These are phyloP conservation scores for Austroboletus rostrupii DNA, from an alignment of 1,284 basidiomycete genomes.

Conservation along the genomic window DNA sequence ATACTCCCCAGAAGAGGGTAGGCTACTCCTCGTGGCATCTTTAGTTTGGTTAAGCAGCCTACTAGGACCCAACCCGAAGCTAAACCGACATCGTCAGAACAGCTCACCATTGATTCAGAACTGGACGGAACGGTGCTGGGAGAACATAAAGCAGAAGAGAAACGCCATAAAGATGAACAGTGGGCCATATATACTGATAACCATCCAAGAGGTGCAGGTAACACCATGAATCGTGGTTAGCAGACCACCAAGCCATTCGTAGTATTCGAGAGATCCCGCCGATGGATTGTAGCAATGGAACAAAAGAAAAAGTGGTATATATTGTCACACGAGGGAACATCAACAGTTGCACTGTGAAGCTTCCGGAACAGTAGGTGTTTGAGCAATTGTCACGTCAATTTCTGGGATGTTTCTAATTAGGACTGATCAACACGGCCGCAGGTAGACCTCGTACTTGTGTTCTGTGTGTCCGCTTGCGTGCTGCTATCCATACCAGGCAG, in stretches of 20 bases:
- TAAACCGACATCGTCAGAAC: slow-evolving; percentile 70
- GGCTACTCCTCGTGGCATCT: slow-evolving; percentile 26
- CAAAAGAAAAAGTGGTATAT: slow-evolving; percentile 31
- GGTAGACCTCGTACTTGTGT: slow-evolving; percentile 56
- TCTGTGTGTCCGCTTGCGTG: slow-evolving; percentile 60
- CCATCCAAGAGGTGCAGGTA: slow-evolving; percentile 82
- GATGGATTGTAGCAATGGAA: slow-evolving; percentile 10
- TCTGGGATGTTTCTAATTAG: slow-evolving; percentile 41
- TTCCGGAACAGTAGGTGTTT: slow-evolving; percentile 64
- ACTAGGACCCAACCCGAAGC: slow-evolving; percentile 65
- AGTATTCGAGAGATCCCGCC: slow-evolving; percentile 7
- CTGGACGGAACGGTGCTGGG: slow-evolving; percentile 76
- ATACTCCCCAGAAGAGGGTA: slow-evolving; percentile 87
- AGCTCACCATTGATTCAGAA: slow-evolving; percentile 75
- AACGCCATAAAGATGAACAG: slow-evolving; percentile 78
- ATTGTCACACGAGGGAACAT: slow-evolving; percentile 20
- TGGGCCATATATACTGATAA: slow-evolving; percentile 84
- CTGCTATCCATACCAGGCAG: slow-evolving; percentile 94
- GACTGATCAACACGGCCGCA: neutral
- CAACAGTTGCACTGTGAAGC: slow-evolving; percentile 76
- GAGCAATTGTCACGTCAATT: slow-evolving; percentile 76
- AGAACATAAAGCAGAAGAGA: slow-evolving; percentile 71
- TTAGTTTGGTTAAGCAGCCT: slow-evolving; percentile 9
- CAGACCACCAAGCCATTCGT: slow-evolving; percentile 3
- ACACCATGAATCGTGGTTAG: slow-evolving; percentile 92